Evolutionary conservation across 164 flowering plant genomes (phyloP), one percentile per base, ranked within the genome.

Genomic region (Liquidambar formosana): DNA sequence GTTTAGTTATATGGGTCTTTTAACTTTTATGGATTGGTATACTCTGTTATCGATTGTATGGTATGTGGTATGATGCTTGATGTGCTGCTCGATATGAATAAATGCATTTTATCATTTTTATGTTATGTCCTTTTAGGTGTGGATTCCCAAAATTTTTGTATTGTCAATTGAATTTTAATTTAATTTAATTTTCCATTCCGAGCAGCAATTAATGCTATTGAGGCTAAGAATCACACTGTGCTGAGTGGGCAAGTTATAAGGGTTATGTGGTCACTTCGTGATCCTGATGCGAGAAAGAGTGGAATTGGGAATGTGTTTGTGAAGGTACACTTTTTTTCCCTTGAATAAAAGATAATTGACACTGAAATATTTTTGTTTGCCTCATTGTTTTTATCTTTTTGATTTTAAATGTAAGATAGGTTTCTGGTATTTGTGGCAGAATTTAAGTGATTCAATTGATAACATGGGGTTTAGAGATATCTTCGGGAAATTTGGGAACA

Each of bases 301-400:
- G 95, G 95, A 60, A 53, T 81, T 3, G 97, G 94, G 23, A 94
- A 94, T 76, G 75, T 94, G 63, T 94, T 89, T 78, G 90, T 94
- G 16, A 94, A 92, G 98, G 97, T 90, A 76, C 19, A 23, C 22
- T 19, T 41, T 1, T 45, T 44, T 57, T 45, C 44, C 2, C 2
- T 8, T 41, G 48, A 33, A 4, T 28, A 46, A 8, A 48, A 13
- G 46, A 22, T 47, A 45, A 46, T 53, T 14, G 19, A 19, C 8
- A 13, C 33, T 8, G 49, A 18, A 44, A 10, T 19, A 23, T 27
- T 15, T n/a, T 69, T 46, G 28, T 48, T 56, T 13, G 54, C 41
- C n/a, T 64, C n/a, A 15, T 13, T 45, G n/a, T 45, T 41, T 11
- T 4, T 65, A 8, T 52, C 25, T 22, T 38, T 69, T 43, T 33